Evolutionary conservation across 2,329 filamentous ascomycete species (phyloP).

Genomic region (Pyricularia grisea): DNA sequence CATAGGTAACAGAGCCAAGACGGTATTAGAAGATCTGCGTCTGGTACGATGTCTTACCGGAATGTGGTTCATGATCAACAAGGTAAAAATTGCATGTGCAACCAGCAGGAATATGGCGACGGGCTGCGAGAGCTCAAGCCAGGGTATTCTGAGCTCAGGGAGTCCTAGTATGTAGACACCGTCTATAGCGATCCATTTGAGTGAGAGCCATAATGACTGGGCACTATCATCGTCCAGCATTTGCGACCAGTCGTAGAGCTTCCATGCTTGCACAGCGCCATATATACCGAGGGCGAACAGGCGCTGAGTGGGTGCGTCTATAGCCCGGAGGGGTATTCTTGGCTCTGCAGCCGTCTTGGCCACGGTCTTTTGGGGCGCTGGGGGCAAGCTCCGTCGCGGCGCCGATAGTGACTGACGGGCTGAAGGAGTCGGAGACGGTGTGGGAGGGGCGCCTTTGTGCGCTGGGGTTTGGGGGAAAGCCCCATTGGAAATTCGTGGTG

Average conservation of each 20-base stretch:
- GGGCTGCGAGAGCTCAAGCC: constrained; percentile 82
- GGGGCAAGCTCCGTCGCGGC: constrained; percentile 24
- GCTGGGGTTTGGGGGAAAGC: constrained; percentile 16
- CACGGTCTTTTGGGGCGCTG: constrained; percentile 33
- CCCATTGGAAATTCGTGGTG: constrained; percentile 15
- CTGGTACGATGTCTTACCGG: constrained; percentile 37
- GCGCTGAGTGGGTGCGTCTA: constrained; percentile 87
- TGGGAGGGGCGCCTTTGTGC: constrained; percentile 11
- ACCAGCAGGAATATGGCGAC: constrained; percentile 64
- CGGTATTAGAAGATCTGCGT: background rate
- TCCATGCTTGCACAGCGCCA: constrained; percentile 66
- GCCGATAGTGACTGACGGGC: background rate
- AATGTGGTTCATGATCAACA: constrained; percentile 88
- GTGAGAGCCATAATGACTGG: constrained; percentile 79
- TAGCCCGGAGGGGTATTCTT: constrained; percentile 67
- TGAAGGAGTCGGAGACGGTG: constrained; percentile 6
- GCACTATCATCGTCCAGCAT: constrained; percentile 66
- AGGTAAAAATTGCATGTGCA: constrained; percentile 63
- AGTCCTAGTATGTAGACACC: constrained; percentile 79
- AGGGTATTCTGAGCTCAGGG: constrained; percentile 83
- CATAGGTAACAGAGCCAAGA: too few species aligned
- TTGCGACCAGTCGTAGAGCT: constrained; percentile 75
- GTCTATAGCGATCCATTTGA: constrained; percentile 91
- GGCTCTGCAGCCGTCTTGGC: constrained; percentile 35
- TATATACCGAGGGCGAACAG: constrained; percentile 82